Conservation (phyloP, 176 grass and related monocot genomes). For the Carex littledalei region DNA sequence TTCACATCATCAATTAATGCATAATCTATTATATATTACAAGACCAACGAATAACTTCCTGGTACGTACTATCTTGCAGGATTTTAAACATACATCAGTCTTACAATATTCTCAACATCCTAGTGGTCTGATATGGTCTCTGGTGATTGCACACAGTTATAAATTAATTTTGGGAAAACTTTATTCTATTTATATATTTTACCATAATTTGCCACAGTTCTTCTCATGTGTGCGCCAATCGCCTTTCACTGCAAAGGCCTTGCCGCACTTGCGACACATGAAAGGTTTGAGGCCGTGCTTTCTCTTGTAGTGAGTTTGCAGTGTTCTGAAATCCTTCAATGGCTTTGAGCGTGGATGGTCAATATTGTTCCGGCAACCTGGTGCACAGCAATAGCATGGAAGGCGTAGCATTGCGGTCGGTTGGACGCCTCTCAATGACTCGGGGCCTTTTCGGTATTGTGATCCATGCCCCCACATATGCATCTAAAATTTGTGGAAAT, state of each 20-base stretch:
- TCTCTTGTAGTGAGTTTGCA: slow-evolving; percentile 99
- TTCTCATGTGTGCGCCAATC: slow-evolving; percentile 99
- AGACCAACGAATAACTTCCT: background rate
- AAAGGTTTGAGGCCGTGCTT: slow-evolving; percentile 98
- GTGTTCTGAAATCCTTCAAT: slow-evolving; percentile 93
- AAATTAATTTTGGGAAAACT: background rate
- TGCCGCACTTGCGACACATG: slow-evolving; percentile 95
- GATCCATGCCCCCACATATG: slow-evolving; percentile 99
- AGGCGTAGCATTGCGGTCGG: slow-evolving; percentile 96
- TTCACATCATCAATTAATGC: background rate
- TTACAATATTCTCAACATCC: background rate
- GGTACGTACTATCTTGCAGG: background rate
- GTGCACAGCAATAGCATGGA: slow-evolving; percentile 94
- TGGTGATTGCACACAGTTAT: background rate
- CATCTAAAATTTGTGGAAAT: slow-evolving; percentile 45
- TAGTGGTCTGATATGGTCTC: background rate
- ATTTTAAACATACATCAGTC: background rate
- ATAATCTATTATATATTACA: background rate
- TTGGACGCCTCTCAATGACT: slow-evolving; percentile 92
- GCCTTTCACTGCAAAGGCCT: slow-evolving; percentile 91
- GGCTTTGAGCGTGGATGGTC: slow-evolving; percentile 88
- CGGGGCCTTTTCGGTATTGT: slow-evolving; percentile 87
- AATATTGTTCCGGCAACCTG: slow-evolving; percentile 93
- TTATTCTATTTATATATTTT: background rate
- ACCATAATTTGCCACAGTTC: slow-evolving; percentile 98